Conservation (phyloP, 441 rosid genomes). For the Pelargonium australe region DNA sequence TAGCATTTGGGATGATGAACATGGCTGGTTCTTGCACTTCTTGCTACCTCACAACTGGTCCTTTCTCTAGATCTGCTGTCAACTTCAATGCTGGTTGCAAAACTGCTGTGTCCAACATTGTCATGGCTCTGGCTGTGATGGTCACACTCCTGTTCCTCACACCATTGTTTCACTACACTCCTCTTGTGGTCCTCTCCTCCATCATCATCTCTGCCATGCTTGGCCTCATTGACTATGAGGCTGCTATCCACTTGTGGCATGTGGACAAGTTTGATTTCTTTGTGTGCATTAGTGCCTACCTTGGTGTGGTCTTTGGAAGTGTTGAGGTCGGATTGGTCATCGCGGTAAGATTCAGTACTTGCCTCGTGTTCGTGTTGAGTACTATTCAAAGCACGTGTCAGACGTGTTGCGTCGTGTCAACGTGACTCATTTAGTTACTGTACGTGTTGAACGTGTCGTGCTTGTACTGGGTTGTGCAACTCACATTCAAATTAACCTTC, state of each 20-base stretch:
- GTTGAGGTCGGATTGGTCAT: constrained; percentile 65
- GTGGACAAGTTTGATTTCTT: constrained; percentile 87
- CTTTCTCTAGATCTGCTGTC: constrained; percentile 92
- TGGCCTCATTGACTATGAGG: constrained; percentile 85
- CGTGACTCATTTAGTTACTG: too few species aligned
- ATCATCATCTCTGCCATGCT: constrained; percentile 88
- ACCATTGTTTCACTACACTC: constrained; percentile 84
- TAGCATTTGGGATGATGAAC: constrained; percentile 60
- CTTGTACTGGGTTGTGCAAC: too few species aligned
- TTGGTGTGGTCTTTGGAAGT: constrained; percentile 76
- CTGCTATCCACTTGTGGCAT: constrained; percentile 68
- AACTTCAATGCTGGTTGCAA: constrained; percentile 97
- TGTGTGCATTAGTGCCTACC: constrained; percentile 67
- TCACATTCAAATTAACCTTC: too few species aligned
- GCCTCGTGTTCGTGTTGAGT: too few species aligned
- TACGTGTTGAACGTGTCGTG: too few species aligned
- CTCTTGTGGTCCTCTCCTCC: constrained; percentile 78
- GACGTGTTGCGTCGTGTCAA: too few species aligned
- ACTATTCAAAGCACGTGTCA: background rate
- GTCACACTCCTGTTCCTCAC: constrained; percentile 68
- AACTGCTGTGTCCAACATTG: constrained; percentile 78
- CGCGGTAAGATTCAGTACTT: constrained; percentile 39
- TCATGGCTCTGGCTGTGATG: constrained; percentile 87
- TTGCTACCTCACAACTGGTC: constrained; percentile 62
- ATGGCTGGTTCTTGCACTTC: constrained; percentile 54